These are phyloP conservation scores for Alternaria gaisen DNA, from an alignment of 2,329 filamentous ascomycete species.

Conservation along the genomic window DNA sequence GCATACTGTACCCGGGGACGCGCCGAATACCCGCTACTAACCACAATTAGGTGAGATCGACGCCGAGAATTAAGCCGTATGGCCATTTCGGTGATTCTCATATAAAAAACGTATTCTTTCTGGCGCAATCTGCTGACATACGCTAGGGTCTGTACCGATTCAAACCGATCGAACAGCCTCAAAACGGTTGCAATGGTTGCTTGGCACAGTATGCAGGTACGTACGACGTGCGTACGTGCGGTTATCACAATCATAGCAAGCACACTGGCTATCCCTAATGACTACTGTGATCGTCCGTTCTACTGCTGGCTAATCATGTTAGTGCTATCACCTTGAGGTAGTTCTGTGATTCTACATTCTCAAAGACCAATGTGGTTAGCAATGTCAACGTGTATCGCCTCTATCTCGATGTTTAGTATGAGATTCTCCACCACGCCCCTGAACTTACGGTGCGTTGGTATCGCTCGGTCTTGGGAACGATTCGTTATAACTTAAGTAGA, in stretches of 20 bases:
- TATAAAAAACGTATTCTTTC: neutral
- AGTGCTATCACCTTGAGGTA: neutral
- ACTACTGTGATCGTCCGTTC: neutral
- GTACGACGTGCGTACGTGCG: neutral
- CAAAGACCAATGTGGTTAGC: neutral
- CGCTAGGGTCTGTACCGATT: neutral
- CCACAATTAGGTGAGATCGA: neutral
- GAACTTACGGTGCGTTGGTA: neutral
- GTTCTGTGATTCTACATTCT: neutral
- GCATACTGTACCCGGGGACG: neutral
- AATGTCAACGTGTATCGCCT: neutral
- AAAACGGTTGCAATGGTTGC: neutral
- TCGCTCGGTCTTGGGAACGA: neutral
- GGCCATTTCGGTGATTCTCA: neutral
- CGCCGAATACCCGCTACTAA: slow-evolving; percentile 1
- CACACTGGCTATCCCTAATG: neutral
- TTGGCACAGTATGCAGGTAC: neutral
- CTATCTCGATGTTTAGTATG: neutral
- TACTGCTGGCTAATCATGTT: neutral
- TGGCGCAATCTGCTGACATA: neutral
- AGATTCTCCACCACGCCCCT: neutral
- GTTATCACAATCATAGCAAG: neutral
- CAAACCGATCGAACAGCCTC: neutral
- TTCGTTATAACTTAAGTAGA: neutral
- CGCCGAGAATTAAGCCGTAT: slow-evolving; percentile 1